These are phyloP conservation scores for Pichia sp. DNA, from an alignment of 1,139 yeast genomes.

Conservation along the genomic window DNA sequence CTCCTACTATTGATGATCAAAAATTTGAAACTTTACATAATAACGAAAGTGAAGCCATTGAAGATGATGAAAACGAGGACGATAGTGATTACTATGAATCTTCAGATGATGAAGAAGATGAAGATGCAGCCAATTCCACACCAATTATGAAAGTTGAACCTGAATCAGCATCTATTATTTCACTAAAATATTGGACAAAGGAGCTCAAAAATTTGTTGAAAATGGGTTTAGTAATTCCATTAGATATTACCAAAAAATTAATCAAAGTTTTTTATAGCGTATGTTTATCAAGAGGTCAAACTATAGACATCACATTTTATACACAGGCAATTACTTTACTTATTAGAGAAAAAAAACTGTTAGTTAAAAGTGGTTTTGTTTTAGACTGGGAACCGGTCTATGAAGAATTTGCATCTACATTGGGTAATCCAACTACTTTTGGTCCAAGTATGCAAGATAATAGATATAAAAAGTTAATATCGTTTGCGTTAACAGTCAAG, in stretches of 20 bases:
- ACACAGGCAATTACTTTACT: constrained; percentile 59
- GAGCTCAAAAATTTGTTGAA: constrained; percentile 76
- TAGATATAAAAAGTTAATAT: constrained; percentile 32
- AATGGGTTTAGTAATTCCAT: constrained; percentile 79
- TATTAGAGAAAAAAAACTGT: constrained; percentile 41
- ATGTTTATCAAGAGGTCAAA: constrained; percentile 71
- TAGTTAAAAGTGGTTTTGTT: constrained; percentile 36
- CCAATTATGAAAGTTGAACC: constrained; percentile 48
- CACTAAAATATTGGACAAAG: constrained; percentile 82
- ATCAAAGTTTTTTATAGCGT: constrained; percentile 70
- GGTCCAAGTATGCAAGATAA: constrained; percentile 33
- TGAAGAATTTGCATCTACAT: constrained; percentile 39
- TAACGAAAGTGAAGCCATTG: constrained; percentile 37
- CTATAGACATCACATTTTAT: constrained; percentile 53
- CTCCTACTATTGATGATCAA: constrained; percentile 24
- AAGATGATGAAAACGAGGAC: constrained; percentile 37
- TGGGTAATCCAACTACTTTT: constrained; percentile 41
- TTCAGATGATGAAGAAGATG: constrained; percentile 32
- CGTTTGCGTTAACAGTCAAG: constrained; percentile 34
- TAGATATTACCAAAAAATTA: constrained; percentile 53
- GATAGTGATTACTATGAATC: constrained; percentile 37
- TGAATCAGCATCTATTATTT: constrained; percentile 65
- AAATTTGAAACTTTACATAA: constrained; percentile 37
- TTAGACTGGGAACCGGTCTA: constrained; percentile 52
- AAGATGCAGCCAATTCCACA: constrained; percentile 28